phyloP scores from a whole-genome alignment of 768 basidiomycete species.

The Mycena haematopus region DNA sequence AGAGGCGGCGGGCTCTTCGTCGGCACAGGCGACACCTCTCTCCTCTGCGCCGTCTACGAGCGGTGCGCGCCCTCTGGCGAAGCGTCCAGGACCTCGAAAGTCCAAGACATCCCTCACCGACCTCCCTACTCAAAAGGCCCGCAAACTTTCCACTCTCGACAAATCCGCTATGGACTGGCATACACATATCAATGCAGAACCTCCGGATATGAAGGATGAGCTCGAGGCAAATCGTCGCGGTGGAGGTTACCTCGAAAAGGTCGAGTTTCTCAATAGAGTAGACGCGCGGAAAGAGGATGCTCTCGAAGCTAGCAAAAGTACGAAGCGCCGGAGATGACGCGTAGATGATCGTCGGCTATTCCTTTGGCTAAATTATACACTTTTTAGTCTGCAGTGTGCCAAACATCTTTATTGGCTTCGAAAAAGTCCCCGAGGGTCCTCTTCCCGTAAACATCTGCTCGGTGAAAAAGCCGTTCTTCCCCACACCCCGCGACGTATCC shows the following conservation, averaged over 20 bases:
- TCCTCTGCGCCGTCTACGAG: constrained; percentile 21
- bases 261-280: constrained; percentile 82
- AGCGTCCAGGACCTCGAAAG: constrained; percentile 69
- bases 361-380: too few species aligned
- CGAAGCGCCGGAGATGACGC: constrained; percentile 54
- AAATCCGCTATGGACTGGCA: constrained; percentile 91
- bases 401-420: constrained; percentile 30
- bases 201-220: constrained; percentile 63
- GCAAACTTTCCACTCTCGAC: constrained; percentile 83
- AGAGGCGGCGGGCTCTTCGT: constrained; percentile 9
- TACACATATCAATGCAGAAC: constrained; percentile 58
- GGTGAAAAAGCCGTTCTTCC: constrained; percentile 34
- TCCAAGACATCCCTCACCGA: constrained; percentile 62
- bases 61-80: constrained; percentile 37
- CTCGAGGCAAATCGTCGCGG: constrained; percentile 76
- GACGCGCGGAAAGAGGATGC: constrained; percentile 72
- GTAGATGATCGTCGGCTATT: neutral
- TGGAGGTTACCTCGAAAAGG: constrained; percentile 85
- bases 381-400: too few species aligned
- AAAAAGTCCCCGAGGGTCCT: too few species aligned
- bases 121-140: constrained; percentile 64
- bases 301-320: constrained; percentile 60
- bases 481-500: constrained; percentile 29
- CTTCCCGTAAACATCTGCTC: constrained; percentile 35
- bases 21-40: neutral